These are phyloP conservation scores for Diaporthe sp. DNA, from an alignment of 2,329 filamentous ascomycete genomes.

Conservation along the genomic window DNA sequence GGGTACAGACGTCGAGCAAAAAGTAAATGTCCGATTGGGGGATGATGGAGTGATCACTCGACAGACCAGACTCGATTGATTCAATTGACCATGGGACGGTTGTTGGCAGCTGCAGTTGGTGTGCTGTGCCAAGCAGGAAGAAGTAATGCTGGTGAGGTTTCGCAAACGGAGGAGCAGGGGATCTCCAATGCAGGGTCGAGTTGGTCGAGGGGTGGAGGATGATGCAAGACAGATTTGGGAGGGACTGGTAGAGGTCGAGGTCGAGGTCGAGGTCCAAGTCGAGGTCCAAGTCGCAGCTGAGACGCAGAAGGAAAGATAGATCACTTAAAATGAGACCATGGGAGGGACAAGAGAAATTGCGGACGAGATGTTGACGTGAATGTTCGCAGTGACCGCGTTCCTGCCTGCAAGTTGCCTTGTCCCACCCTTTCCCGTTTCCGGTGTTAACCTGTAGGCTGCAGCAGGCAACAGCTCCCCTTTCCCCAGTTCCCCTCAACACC, in stretches of 20 bases:
- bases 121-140: background rate
- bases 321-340: background rate
- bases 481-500: background rate
- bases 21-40: background rate
- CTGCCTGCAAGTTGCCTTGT: background rate
- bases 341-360: background rate
- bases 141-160: background rate
- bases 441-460: constrained; percentile 10
- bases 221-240: background rate
- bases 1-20: background rate
- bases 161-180: background rate
- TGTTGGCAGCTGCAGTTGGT: background rate
- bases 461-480: constrained; percentile 17
- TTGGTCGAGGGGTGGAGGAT: background rate
- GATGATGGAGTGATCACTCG: background rate
- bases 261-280: background rate
- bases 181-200: background rate
- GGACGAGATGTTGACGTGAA: background rate
- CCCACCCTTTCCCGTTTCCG: constrained; percentile 4
- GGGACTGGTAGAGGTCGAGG: background rate
- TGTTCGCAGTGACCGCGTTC: constrained; percentile 2
- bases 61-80: background rate
- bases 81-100: background rate
- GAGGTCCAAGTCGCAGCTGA: background rate
- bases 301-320: background rate